Evolutionary conservation across 2,329 filamentous ascomycete species (phyloP).

Genomic region (Fusarium sp.): DNA sequence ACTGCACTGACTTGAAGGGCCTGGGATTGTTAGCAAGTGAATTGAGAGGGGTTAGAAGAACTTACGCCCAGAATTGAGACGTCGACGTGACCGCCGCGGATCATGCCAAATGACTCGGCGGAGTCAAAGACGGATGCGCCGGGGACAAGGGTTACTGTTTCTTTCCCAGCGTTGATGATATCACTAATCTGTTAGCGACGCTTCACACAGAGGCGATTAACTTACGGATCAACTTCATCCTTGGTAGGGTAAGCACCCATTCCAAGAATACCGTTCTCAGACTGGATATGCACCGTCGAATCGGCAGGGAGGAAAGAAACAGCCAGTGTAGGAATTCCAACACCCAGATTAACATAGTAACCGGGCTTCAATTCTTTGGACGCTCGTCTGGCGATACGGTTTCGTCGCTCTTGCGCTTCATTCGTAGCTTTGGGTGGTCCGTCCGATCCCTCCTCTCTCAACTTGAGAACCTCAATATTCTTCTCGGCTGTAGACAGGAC

Average conservation of each 20-base stretch:
- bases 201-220: neutral
- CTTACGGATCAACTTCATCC: constrained; percentile 73
- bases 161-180: constrained; percentile 88
- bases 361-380: constrained; percentile 85
- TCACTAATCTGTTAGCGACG: constrained; percentile 57
- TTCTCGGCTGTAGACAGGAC: constrained; percentile 78
- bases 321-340: constrained; percentile 88
- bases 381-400: constrained; percentile 79
- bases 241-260: constrained; percentile 83
- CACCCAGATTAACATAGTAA: constrained; percentile 83
- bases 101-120: constrained; percentile 87
- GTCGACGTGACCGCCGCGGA: constrained; percentile 84
- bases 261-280: constrained; percentile 86
- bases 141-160: constrained; percentile 82
- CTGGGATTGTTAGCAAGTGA: constrained; percentile 32
- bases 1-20: constrained; percentile 82
- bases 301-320: constrained; percentile 77
- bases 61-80: constrained; percentile 80
- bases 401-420: constrained; percentile 64
- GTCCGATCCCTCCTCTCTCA: constrained; percentile 56
- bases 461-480: constrained; percentile 75
- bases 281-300: constrained; percentile 83
- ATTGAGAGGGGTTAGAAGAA: neutral
- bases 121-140: constrained; percentile 83
- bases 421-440: constrained; percentile 55